Evolutionary conservation across 2,329 filamentous ascomycete genomes (phyloP), one percentile per base, ranked within the genome.

Genomic region (Fusarium palustre): DNA sequence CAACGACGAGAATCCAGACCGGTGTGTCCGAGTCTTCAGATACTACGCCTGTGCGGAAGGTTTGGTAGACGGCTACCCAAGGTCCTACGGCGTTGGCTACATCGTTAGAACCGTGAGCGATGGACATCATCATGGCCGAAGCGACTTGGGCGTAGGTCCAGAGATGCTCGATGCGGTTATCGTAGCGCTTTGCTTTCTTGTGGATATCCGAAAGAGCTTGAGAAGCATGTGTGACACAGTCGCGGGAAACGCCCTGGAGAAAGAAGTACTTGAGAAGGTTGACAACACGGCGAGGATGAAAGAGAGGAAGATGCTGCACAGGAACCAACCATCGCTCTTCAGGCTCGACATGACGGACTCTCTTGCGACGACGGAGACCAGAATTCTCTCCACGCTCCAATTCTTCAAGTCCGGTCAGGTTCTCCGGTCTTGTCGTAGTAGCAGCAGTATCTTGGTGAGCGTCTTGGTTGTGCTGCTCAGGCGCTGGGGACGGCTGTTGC

Each of bases 41-140:
- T 3, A 49, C 46, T 1, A 49, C 5, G 3, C 46, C 31, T 2
- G 46, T 49, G 16, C 46, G 46, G 5, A 49, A 49, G 7, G 46
- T 49, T 6, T 36, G 46, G 5, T 49, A 49, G 7, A 49, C 46
- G 0, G 46, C 46, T 2, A 49, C 46, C 46, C 46, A 49, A 3
- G 46, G 30, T 36, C 46, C 46, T 25, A 49, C 46, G 1, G 46
- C 46, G 22, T 49, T 49, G 16, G 46, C 46, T 6, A 49, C 46
- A 10, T 49, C 46, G 8, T 49, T 49, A 3, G 46, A 49, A 11
- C 31, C 46, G 16, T 49, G 46, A 0, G 46, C 46, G 2, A 49
- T 49, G 7, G 46, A 49, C 46, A 49, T 49, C 46, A 49, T 49
- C 46, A 49, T 49, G 1, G 46, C 46, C 3, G 46, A 49, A 25